Evolutionary conservation across 2,329 filamentous ascomycete genomes (phyloP).

Genomic region (Fusarium succisae): DNA sequence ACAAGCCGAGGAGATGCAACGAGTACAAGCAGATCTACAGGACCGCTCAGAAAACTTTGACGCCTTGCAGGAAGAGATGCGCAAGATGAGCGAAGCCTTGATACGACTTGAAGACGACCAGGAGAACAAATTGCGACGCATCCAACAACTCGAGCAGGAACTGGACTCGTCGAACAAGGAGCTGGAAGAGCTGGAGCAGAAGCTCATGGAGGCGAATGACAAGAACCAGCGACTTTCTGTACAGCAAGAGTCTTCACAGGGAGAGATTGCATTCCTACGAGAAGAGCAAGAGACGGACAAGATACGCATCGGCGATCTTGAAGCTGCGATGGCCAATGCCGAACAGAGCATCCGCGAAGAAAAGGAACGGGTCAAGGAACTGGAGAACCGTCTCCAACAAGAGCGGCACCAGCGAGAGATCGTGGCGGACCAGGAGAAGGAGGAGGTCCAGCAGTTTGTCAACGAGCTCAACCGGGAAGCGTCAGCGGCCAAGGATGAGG

Average conservation of each 20-base stretch:
- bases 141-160: constrained; percentile 85
- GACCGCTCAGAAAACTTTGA: constrained; percentile 87
- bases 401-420: constrained; percentile 89
- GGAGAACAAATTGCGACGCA: constrained; percentile 78
- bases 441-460: constrained; percentile 92
- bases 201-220: constrained; percentile 83
- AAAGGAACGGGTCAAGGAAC: constrained; percentile 76
- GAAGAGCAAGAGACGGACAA: constrained; percentile 98
- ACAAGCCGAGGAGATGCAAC: constrained; percentile 75
- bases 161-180: constrained; percentile 86
- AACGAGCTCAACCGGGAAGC: constrained; percentile 91
- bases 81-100: constrained; percentile 86
- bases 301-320: constrained; percentile 94
- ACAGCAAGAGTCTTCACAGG: constrained; percentile 90
- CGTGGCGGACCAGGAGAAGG: constrained; percentile 87
- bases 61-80: constrained; percentile 93
- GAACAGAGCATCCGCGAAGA: constrained; percentile 85
- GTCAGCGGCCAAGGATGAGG: constrained; percentile 84
- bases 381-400: constrained; percentile 78
- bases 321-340: constrained; percentile 81
- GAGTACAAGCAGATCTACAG: constrained; percentile 75
- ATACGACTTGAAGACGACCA: constrained; percentile 91
- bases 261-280: constrained; percentile 91
- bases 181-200: constrained; percentile 84
- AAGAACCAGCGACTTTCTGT: constrained; percentile 90